phyloP scores from a whole-genome alignment of 2,329 filamentous ascomycete genomes.

The Diaporthe helianthi region DNA sequence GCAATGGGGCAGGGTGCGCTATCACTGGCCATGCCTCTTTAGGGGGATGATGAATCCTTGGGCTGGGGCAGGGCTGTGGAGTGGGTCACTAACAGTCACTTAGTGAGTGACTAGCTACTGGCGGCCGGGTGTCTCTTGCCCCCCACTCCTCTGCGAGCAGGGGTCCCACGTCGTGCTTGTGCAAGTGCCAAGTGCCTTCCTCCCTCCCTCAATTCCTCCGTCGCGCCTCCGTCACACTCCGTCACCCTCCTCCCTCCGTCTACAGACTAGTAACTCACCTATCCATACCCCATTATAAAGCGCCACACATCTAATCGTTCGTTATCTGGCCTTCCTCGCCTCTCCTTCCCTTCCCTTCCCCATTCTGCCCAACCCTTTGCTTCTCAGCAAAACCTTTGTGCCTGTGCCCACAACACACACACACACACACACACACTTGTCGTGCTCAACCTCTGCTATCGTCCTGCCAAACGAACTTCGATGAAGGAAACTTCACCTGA shows the following conservation, averaged over 20 bases:
- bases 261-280: conserved; percentile 21
- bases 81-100: background rate
- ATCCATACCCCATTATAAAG: conserved; percentile 23
- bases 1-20: background rate
- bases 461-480: conserved; percentile 52
- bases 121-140: background rate
- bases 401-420: background rate
- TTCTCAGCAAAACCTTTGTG: background rate
- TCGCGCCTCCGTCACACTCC: no score
- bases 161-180: conserved; percentile 10
- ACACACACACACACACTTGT: conserved; percentile 4
- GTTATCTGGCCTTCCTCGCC: background rate
- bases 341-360: background rate
- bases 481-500: conserved; percentile 68
- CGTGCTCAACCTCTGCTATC: conserved; percentile 30
- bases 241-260: no score
- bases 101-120: background rate
- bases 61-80: conserved; percentile 23
- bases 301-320: background rate
- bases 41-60: background rate
- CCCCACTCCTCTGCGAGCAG: background rate
- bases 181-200: background rate
- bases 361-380: conserved; percentile 19
- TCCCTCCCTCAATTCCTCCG: background rate
- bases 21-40: background rate